Evolutionary conservation across 2,329 filamentous ascomycete genomes (phyloP).

Genomic region (Colletotrichum sp.): DNA sequence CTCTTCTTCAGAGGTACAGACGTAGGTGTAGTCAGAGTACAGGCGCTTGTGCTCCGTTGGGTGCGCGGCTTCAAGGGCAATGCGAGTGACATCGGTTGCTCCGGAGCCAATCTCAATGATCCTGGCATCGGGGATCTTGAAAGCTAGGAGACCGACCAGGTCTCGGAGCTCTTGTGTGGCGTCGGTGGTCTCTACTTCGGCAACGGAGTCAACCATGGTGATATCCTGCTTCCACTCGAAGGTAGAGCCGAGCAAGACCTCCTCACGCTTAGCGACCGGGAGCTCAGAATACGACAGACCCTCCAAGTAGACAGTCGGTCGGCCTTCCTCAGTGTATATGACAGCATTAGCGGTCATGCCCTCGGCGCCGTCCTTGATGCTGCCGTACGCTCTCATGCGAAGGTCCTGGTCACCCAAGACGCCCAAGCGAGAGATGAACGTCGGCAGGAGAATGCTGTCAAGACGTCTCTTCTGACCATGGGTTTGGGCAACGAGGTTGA

Average conservation of each 20-base stretch:
- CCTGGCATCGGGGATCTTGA: neutral
- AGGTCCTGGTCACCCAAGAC: neutral
- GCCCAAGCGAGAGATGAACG: neutral
- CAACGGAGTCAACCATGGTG: neutral
- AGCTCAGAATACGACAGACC: conserved; percentile 4
- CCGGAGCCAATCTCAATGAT: neutral
- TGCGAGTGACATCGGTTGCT: neutral
- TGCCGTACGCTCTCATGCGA: neutral
- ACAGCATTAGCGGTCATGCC: neutral
- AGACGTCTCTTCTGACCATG: neutral
- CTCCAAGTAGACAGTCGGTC: neutral
- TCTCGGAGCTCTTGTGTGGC: neutral
- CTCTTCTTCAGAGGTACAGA: neutral
- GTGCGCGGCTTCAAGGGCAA: neutral
- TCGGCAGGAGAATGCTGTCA: neutral
- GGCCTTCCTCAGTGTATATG: conserved; percentile 5
- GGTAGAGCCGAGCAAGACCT: neutral
- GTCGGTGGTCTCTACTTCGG: neutral
- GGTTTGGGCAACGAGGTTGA: conserved; percentile 1
- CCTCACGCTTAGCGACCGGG: neutral
- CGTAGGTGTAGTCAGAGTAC: conserved; percentile 6
- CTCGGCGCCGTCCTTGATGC: neutral
- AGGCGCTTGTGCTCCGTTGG: neutral
- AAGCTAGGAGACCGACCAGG: neutral
- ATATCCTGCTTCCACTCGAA: conserved; percentile 6